These are phyloP conservation scores for Wilcoxina mikolae DNA, from an alignment of 495 filamentous ascomycete species.

Conservation along the genomic window DNA sequence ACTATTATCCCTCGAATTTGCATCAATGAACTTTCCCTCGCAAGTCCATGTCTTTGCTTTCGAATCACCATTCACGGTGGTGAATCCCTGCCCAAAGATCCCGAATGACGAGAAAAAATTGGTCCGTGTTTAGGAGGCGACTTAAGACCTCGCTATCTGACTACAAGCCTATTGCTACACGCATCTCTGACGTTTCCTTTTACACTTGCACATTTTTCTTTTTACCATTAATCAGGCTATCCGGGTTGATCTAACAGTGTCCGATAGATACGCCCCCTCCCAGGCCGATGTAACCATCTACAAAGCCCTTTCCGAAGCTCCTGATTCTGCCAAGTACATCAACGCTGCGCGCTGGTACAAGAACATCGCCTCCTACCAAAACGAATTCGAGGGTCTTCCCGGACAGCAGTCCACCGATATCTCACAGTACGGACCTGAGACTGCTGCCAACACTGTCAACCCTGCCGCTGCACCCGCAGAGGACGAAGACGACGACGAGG, in stretches of 20 bases:
- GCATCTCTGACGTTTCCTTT: conserved; percentile 58
- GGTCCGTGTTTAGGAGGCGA: conserved; percentile 99
- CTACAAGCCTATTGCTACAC: conserved; percentile 58
- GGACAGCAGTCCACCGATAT: conserved; percentile 79
- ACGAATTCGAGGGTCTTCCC: conserved; percentile 77
- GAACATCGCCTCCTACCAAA: conserved; percentile 81
- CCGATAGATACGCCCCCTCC: conserved; percentile 57
- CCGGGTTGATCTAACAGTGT: conserved; percentile 28
- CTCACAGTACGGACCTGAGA: conserved; percentile 84
- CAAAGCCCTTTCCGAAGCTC: conserved; percentile 67
- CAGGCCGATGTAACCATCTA: conserved; percentile 92
- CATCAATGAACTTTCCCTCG: too few relatives aligned
- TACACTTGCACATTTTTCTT: conserved; percentile 14
- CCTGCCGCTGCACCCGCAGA: conserved; percentile 56
- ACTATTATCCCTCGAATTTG: neutral
- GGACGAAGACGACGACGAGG: conserved; percentile 64
- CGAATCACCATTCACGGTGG: too few relatives aligned
- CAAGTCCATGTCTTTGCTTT: too few relatives aligned
- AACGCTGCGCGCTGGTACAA: conserved; percentile 96
- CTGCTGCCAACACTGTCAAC: conserved; percentile 55
- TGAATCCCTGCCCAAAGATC: neutral
- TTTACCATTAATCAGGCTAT: too few relatives aligned
- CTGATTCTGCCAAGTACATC: conserved; percentile 74
- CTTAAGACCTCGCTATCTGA: conserved; percentile 91
- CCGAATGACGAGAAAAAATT: conserved; percentile 77